Base-by-base conservation (phyloP, 2,329 filamentous ascomycete species). In the Colletotrichum trifolii region DNA sequence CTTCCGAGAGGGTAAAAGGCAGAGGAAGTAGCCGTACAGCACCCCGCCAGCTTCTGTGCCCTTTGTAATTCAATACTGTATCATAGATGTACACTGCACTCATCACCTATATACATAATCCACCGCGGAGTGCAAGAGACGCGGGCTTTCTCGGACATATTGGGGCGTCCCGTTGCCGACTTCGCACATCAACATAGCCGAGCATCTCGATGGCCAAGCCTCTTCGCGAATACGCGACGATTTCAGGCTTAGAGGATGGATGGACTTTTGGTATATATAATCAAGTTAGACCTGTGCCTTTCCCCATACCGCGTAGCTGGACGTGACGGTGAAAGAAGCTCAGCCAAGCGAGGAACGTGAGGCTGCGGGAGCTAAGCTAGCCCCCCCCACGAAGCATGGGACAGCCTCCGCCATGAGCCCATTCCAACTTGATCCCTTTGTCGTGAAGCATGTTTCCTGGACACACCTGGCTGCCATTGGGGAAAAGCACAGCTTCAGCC, bases 301-400 rank as follows among this genome's bases (percentile, higher is more conserved):
- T 17, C 25, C 55, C 55, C 35, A 36, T n/a, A 12, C 15, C 13
- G 33, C 17, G 55, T 39, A 36, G 13, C n/a, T 33, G 55, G 55
- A 35, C 43, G 25, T 58, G 25, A 9, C 46, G 11, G 38, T 43
- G 2, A 43, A 49, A 50, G 45, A 48, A 35, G 2, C 17, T 7
- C 46, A 25, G 39, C 25, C 0, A 39, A 39, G 43, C 10, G 7
- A 48, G 36, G 17, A 56, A 56, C n/a, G 10, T 11, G 12, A 33
- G 54, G 54, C 54, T 46, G 35, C 54, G 54, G 54, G 46, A 58
- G 55, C 46, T 57, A 57, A 9, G 46, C 8, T 43, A 42, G 46
- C 17, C 17, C 17, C 17, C 17, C 25, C 33, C 1, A 15, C 33
- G 35, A 6, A 4, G 15, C 35, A 25, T 46, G 34, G 35, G 11